Conservation (phyloP, 2,329 filamentous ascomycete species). For the Paraphoma chrysanthemicola region DNA sequence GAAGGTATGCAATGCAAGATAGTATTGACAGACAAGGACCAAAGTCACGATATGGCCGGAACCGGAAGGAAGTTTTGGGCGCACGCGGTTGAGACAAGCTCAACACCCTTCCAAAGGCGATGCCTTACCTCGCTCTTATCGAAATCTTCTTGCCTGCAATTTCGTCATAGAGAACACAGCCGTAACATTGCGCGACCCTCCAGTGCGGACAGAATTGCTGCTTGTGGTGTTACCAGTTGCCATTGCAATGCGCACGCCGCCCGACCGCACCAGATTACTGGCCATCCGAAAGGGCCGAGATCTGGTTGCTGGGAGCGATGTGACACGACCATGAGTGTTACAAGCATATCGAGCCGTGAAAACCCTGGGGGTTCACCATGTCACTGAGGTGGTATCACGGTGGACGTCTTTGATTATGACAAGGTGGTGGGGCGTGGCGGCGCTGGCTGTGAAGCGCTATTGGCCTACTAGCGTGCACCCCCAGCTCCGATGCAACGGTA, state of each 20-base stretch:
- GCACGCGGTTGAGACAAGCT: constrained; percentile 37
- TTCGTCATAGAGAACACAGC: background rate
- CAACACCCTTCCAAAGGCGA: constrained; percentile 25
- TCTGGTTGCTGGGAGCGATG: constrained; percentile 20
- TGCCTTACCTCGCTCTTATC: constrained; percentile 30
- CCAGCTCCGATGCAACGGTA: constrained; percentile 43
- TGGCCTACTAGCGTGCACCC: constrained; percentile 22
- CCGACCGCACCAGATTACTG: constrained; percentile 19
- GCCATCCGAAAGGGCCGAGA: constrained; percentile 6
- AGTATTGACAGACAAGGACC: constrained; percentile 11
- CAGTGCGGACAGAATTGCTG: constrained; percentile 20
- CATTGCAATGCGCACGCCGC: constrained; percentile 26
- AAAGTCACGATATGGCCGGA: constrained; percentile 15
- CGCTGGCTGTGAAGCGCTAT: background rate
- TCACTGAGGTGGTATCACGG: constrained; percentile 40
- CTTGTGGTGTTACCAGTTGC: constrained; percentile 9
- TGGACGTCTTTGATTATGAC: constrained; percentile 29
- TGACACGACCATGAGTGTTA: constrained; percentile 31
- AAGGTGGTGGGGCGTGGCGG: constrained; percentile 17
- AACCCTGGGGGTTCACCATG: constrained; percentile 17
- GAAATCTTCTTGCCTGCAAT: constrained; percentile 9
- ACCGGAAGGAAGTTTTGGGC: constrained; percentile 23
- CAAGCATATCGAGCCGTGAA: constrained; percentile 12
- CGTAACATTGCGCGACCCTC: constrained; percentile 22
- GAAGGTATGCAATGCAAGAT: background rate